Evolutionary conservation across 2,329 filamentous ascomycete genomes (phyloP), one percentile per base, ranked within the genome.

Genomic region (Clarireedia paspali): DNA sequence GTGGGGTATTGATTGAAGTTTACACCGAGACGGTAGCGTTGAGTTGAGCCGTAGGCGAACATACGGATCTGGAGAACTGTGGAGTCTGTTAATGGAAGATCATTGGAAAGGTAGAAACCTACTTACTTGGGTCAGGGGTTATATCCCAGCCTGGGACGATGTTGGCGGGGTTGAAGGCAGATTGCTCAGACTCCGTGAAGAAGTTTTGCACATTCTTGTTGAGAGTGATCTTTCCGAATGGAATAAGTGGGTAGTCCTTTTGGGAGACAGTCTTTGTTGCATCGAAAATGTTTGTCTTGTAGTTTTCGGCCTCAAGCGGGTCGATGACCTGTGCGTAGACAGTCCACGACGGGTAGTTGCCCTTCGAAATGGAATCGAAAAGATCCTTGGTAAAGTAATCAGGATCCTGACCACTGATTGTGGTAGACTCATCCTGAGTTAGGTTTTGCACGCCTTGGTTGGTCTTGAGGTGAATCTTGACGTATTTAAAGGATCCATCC

Each of bases 181-280:
- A 76, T 67, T 87, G 84, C 72, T 88, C 85, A 50, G 87, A 84
- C 63, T 86, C 81, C 53, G 78, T 76, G 59, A 82, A 82, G 67
- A 82, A 82, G 68, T 82, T 82, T 64, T 75, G 66, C 1, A 76
- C 72, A 70, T 79, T 80, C 54, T 71, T 68, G 63, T 78, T 77
- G 10, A 80, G 63, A 0, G 70, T 73, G 59, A 80, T 68, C 57
- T 73, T 72, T 42, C 76, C 77, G 56, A 79, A 73, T 45, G 70
- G 71, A n/a, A 74, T 73, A 10, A 79, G 71, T 1, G 77, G 77
- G 46, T 77, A 62, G 27, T 63, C 52, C 47, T 67, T 68, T 47
- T 79, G 74, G 9, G 77, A 76, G 76, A 75, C 78, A 59, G 78
- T 71, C 54, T 73, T 73, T 4, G 38, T 44, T 12, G 40, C 45